A percentile compares a stretch with the other conserved stretches of the same genome.
These are phyloP conservation scores for Naematelia encephala DNA, from an alignment of 768 basidiomycete species.

Conservation along the genomic window DNA sequence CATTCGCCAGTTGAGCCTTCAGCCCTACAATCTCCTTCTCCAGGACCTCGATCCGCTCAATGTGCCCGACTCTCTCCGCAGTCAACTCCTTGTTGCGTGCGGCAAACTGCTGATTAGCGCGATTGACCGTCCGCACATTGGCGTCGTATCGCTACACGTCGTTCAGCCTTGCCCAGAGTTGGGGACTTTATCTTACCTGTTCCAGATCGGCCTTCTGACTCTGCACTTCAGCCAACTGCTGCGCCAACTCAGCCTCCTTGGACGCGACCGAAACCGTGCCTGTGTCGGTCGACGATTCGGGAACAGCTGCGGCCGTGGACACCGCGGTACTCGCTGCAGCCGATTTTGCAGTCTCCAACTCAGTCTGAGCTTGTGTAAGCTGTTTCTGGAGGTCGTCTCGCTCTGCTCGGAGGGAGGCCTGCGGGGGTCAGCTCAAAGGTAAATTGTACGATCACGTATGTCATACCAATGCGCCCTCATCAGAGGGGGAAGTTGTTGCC, in stretches of 20 bases:
- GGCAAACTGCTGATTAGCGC: constrained; percentile 24
- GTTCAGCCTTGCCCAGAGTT: neutral
- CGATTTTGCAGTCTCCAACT: constrained; percentile 33
- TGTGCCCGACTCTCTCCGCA: neutral
- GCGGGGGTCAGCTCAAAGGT: constrained; percentile 5
- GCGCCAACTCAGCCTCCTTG: constrained; percentile 19
- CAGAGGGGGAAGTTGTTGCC: constrained; percentile 14
- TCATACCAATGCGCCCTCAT: constrained; percentile 18
- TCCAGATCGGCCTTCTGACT: constrained; percentile 28
- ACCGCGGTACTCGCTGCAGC: no score
- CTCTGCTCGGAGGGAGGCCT: constrained; percentile 24
- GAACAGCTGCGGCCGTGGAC: constrained; percentile 10
- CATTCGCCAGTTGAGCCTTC: constrained; percentile 1
- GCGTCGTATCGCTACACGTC: constrained; percentile 29
- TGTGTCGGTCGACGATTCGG: neutral
- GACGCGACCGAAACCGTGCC: constrained; percentile 1
- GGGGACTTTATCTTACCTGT: constrained; percentile 18
- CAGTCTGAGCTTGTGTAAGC: constrained; percentile 31
- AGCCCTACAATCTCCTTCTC: constrained; percentile 7
- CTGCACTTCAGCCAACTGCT: constrained; percentile 23
- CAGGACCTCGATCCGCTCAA: constrained; percentile 4
- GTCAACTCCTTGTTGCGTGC: constrained; percentile 18
- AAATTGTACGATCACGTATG: no score
- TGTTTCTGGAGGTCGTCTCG: constrained; percentile 21
- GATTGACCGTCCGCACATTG: constrained; percentile 39